Conservation (phyloP, 176 grass and related monocot species). For the Aegilops umbellulata region DNA sequence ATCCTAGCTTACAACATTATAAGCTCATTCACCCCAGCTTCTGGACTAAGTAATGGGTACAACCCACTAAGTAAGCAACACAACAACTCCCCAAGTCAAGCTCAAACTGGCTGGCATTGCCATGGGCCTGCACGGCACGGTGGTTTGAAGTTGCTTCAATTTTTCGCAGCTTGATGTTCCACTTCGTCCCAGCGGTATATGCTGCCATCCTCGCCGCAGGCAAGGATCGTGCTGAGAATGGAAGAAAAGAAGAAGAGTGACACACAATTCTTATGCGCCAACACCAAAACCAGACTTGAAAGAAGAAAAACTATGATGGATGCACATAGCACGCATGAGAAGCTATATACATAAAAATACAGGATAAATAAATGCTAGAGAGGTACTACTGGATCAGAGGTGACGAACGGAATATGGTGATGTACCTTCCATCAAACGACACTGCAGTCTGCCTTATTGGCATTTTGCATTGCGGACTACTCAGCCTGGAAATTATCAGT, state of each 20-base stretch:
- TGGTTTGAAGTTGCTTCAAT: not conserved
- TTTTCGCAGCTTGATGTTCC: not conserved
- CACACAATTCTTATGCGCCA: not conserved
- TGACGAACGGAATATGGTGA: not conserved
- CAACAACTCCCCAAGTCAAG: not conserved
- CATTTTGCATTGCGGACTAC: conserved; percentile 65
- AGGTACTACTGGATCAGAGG: not conserved
- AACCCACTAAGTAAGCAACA: not conserved
- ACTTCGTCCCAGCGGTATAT: conserved; percentile 84
- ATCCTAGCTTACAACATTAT: not conserved
- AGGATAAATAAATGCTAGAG: not conserved
- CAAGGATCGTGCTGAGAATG: conserved; percentile 78
- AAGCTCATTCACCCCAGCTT: not conserved
- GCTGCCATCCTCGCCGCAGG: conserved; percentile 67
- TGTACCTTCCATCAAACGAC: conserved; percentile 85
- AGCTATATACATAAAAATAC: not conserved
- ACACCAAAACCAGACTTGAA: not conserved
- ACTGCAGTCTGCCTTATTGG: conserved; percentile 82
- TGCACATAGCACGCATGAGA: not conserved
- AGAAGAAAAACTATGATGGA: not conserved
- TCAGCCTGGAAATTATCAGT: conserved; percentile 42
- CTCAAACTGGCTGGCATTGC: not conserved
- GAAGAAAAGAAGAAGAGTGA: not conserved
- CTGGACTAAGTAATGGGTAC: not conserved
- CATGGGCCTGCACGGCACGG: not conserved